Conservation (phyloP, 2,329 filamentous ascomycete species). For the Penicillium palitans region DNA sequence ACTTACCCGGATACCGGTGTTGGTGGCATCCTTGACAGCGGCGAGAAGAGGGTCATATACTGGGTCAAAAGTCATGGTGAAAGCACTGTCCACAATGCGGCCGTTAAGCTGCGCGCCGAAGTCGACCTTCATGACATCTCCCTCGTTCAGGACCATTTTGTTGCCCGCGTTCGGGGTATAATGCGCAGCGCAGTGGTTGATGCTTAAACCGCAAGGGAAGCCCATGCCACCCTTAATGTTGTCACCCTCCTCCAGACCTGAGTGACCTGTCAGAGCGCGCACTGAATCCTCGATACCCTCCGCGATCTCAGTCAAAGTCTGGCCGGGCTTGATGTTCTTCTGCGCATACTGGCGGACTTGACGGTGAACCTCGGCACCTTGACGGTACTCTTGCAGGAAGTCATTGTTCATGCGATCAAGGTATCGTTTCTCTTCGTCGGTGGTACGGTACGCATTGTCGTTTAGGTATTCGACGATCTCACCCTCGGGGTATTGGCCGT, state of each 20-base stretch:
- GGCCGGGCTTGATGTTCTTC: slow-evolving; percentile 76
- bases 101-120: slow-evolving; percentile 72
- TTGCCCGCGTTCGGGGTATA: slow-evolving; percentile 87
- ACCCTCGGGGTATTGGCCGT: slow-evolving; percentile 71
- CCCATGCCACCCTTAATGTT: slow-evolving; percentile 77
- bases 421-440: slow-evolving; percentile 79
- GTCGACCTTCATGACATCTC: slow-evolving; percentile 73
- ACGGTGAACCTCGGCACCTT: slow-evolving; percentile 84
- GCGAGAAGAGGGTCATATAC: slow-evolving; percentile 67
- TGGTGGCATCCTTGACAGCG: slow-evolving; percentile 68
- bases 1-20: slow-evolving; percentile 68
- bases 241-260: slow-evolving; percentile 75
- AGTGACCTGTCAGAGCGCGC: slow-evolving; percentile 72
- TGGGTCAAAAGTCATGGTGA: slow-evolving; percentile 67
- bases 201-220: slow-evolving; percentile 79
- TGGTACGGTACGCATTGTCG: slow-evolving; percentile 77
- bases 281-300: slow-evolving; percentile 85
- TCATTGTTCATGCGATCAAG: slow-evolving; percentile 78
- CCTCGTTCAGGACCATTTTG: slow-evolving; percentile 66
- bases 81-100: slow-evolving; percentile 69
- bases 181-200: slow-evolving; percentile 84
- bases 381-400: slow-evolving; percentile 76
- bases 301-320: slow-evolving; percentile 77
- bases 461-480: slow-evolving; percentile 75
- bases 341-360: slow-evolving; percentile 83